Percentiles rank a stretch among this genome's conserved stretches.
phyloP scores from a whole-genome alignment of 2,329 filamentous ascomycete species.

The Juglanconis sp. region DNA sequence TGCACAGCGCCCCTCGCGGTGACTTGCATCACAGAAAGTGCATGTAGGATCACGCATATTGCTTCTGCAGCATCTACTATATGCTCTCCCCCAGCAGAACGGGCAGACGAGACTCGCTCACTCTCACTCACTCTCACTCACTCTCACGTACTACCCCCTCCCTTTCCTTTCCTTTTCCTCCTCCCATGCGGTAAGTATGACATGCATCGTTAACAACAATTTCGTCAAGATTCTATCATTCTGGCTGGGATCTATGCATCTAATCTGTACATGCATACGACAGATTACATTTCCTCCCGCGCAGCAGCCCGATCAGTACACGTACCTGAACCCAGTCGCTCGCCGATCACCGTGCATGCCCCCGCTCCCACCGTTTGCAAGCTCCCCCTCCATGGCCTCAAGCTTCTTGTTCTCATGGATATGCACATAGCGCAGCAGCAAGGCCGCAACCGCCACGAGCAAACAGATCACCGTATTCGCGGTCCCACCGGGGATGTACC shows the following conservation, averaged over 20 bases:
- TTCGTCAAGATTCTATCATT: no score
- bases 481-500: conserved; percentile 51
- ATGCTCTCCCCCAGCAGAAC: no score
- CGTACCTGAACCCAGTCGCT: conserved; percentile 28
- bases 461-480: conserved; percentile 62
- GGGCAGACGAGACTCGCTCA: no score
- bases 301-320: conserved; percentile 22
- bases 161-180: no score
- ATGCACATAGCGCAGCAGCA: conserved; percentile 51
- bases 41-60: not conserved
- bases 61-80: not conserved
- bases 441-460: conserved; percentile 53
- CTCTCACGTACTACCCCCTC: no score
- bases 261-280: no score
- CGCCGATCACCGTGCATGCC: conserved; percentile 24
- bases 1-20: not conserved
- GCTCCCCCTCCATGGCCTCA: conserved; percentile 30
- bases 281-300: not conserved
- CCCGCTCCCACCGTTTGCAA: conserved; percentile 31
- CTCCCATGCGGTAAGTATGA: no score
- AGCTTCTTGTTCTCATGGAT: conserved; percentile 59
- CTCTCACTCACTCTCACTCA: no score
- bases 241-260: no score
- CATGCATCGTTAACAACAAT: no score
- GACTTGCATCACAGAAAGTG: not conserved